Conservation (phyloP, 169 alveolate genomes). For the Perkinsus olseni region DNA sequence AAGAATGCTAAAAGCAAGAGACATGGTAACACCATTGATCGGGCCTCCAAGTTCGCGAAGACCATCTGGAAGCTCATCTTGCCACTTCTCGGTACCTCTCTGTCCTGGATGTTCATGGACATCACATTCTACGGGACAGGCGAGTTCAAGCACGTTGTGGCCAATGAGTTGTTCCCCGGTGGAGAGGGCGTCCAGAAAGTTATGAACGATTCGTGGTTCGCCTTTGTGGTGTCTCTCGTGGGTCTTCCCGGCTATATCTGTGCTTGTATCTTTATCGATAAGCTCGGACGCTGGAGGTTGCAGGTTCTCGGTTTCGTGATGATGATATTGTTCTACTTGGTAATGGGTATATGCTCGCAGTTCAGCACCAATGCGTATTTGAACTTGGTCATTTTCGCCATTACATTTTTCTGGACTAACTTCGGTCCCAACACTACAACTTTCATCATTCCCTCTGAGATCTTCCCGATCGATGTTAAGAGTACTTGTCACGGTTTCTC, state of each 20-base stretch:
- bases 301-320: conserved; percentile 34
- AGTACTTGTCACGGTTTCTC: conserved; percentile 45
- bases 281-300: conserved; percentile 14
- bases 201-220: not conserved
- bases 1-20: not conserved
- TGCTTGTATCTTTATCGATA: conserved; percentile 19
- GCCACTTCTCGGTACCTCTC: conserved; percentile 19
- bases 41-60: not conserved
- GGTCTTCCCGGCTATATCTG: conserved; percentile 36
- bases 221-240: conserved; percentile 16
- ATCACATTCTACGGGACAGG: conserved; percentile 33
- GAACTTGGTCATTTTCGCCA: conserved; percentile 8
- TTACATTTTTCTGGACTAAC: conserved; percentile 24
- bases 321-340: conserved; percentile 16
- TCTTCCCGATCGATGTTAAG: conserved; percentile 23
- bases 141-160: conserved; percentile 17
- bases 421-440: conserved; percentile 43
- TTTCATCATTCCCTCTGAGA: conserved; percentile 30
- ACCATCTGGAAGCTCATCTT: not conserved
- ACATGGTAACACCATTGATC: not conserved
- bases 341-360: conserved; percentile 11
- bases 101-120: conserved; percentile 36
- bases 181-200: not conserved
- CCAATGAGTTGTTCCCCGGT: conserved; percentile 11
- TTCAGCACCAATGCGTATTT: not conserved